phyloP scores from a whole-genome alignment of 2,329 filamentous ascomycete species.

The Aspergillus sp. region DNA sequence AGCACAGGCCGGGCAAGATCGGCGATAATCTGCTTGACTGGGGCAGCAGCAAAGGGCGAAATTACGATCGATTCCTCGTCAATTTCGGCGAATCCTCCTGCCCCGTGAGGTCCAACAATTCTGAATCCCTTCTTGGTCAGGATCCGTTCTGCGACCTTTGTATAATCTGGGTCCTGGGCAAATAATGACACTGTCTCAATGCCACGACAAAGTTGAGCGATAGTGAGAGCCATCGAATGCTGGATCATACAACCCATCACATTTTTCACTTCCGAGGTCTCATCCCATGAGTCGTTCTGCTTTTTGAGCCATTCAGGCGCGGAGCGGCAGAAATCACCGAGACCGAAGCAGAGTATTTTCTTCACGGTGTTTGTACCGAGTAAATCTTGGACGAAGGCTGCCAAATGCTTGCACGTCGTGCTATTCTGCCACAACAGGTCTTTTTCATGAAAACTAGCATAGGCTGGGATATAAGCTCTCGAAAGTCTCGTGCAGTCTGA shows the following conservation, averaged over 20 bases:
- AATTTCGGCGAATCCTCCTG: slow-evolving; percentile 2
- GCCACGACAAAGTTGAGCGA: slow-evolving; percentile 2
- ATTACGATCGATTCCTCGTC: not conserved
- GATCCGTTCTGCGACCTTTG: not conserved
- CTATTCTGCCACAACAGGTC: slow-evolving; percentile 1
- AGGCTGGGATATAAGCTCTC: slow-evolving; percentile 2
- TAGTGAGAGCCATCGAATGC: slow-evolving; percentile 2
- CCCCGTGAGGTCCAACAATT: slow-evolving; percentile 1
- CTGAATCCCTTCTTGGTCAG: not conserved
- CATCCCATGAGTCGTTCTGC: slow-evolving; percentile 1
- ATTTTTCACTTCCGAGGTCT: slow-evolving; percentile 1
- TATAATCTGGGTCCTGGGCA: slow-evolving; percentile 3
- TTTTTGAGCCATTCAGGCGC: slow-evolving; percentile 1
- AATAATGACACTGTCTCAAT: not conserved
- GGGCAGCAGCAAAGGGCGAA: not conserved
- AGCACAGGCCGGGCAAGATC: slow-evolving; percentile 1
- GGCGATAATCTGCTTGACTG: slow-evolving; percentile 2
- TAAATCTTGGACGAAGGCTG: slow-evolving; percentile 1
- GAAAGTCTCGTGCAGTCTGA: slow-evolving; percentile 3
- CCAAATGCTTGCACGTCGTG: not conserved
- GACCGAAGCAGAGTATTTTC: slow-evolving; percentile 2
- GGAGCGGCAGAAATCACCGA: slow-evolving; percentile 2
- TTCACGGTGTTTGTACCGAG: slow-evolving; percentile 2
- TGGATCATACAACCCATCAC: slow-evolving; percentile 2
- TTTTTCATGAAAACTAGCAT: slow-evolving; percentile 2